A percentile compares a stretch with the other conserved stretches of the same genome.
These are phyloP conservation scores for Quercus variabilis DNA, from an alignment of 306 rosid species.

Conservation along the genomic window DNA sequence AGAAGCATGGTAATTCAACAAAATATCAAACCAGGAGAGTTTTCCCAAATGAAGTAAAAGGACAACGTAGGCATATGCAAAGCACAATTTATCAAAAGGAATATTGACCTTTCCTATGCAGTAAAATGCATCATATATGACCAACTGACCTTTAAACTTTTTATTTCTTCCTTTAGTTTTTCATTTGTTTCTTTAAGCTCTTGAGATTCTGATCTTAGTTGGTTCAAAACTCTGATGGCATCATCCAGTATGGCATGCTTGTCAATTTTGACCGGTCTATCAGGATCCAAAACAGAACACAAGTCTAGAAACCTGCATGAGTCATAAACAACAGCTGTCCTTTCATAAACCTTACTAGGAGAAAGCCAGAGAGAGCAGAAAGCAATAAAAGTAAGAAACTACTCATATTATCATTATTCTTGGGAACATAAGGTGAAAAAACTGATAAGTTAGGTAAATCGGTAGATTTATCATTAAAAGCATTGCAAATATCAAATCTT, in stretches of 20 bases:
- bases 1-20: background rate
- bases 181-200: slow-evolving; percentile 74
- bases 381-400: background rate
- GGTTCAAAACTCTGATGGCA: slow-evolving; percentile 74
- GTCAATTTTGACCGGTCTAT: slow-evolving; percentile 66
- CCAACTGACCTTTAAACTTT: slow-evolving; percentile 71
- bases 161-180: slow-evolving; percentile 71
- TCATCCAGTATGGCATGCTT: slow-evolving; percentile 82
- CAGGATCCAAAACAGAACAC: slow-evolving; percentile 80
- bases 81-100: background rate
- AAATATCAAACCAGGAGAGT: background rate
- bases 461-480: background rate
- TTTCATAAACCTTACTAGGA: background rate
- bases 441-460: background rate
- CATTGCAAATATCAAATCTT: background rate
- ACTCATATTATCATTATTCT: background rate
- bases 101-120: background rate
- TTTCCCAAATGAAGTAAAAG: background rate
- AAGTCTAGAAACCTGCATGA: slow-evolving; percentile 67
- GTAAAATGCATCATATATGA: slow-evolving; percentile 5
- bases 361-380: background rate
- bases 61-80: background rate
- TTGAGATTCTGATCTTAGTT: slow-evolving; percentile 68
- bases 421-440: background rate
- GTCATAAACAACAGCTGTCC: slow-evolving; percentile 10